Base-by-base conservation (phyloP, 2,329 filamentous ascomycete species). In the Ophiocordyceps unilateralis region DNA sequence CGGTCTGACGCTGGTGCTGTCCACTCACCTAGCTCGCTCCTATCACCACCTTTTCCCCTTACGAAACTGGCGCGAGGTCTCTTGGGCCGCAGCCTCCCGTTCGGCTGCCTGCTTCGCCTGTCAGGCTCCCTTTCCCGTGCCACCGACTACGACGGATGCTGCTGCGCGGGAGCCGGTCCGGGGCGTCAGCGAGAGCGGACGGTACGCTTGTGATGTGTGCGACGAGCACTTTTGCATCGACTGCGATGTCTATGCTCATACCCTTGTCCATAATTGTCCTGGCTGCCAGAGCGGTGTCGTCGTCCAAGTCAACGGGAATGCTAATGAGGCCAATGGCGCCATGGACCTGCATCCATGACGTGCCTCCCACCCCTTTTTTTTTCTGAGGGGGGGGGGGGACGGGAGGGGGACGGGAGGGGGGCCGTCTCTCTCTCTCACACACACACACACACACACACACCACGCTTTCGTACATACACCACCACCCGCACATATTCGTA, bases 201-300 rank as follows among this genome's bases (percentile, higher is more conserved):
- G 91, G 42, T 98, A 98, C 58, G 84, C 83, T 46, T 98, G 91
- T 58, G 75, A 81, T 51, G 78, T 81, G n/a, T 98, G 91, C 60
- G 64, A 72, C 3, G 79, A 83, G 46, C 89, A 96, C 62, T 98
- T 96, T 58, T 98, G 91, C 67, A 93, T 98, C 50, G 91, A 98
- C 59, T 98, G 91, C 59, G 91, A 98, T 59, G 78, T 95, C 21
- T 95, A 91, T 63, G 83, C 85, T 21, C 91, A 98, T 58, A 87
- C 95, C 63, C 77, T 93, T 12, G 74, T 94, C 42, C 89, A 98
- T 58, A 96, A 96, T 61, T 98, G 91, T 55, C 88, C 91, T 0
- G 89, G 89, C 0, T 98, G 91, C 59, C 81, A 76, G 59, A 73
- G 71, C 53, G 66, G 67, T 44, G 56, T 26, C 24, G 24, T 12